Evolutionary conservation across 1,284 basidiomycete species (phyloP), one percentile per base, ranked within the genome.

Genomic region (Anthracocystis panici-leucophaei): DNA sequence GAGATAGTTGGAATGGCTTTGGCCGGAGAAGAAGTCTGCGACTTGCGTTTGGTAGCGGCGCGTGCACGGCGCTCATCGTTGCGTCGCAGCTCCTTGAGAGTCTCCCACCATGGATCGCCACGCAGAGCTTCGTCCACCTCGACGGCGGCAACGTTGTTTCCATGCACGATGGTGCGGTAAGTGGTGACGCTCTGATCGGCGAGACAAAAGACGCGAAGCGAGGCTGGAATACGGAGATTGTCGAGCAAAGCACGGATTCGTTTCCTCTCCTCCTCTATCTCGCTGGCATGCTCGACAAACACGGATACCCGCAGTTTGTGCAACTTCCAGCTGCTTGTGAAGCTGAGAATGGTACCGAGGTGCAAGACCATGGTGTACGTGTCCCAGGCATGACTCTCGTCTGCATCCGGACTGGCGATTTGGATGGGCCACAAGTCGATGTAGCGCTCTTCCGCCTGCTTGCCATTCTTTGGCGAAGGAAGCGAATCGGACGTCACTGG

Each of bases 331-430:
- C 80, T 81, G 48, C 81, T 78, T 0, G 83, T 84, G 23, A 84
- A 67, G 58, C 80, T 83, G 20, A 84, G 71, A 33, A 84, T 84
- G 5, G 83, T 84, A 57, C 83, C 83, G 45, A 84, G 76, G 44
- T 84, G 83, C 20, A 84, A 75, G 12, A 84, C 82, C 82, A 84
- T 84, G 12, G 83, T 84, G 68, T 84, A 84, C 5, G 82, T 84
- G 59, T 84, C 83, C 83, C 83, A 84, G 18, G 80, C 79, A 21
- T 79, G 81, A 31, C 61, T 71, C 25, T 76, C 66, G 54, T 80
- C 79, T 6, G 66, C 65, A 14, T 80, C 79, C 1, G 76, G 64
- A 25, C 76, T 81, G 5, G 81, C 78, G 45, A 84, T 84, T 59
- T 84, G 83, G 27, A 84, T 77, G 4, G 83, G 83, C 83, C 83